Evolutionary conservation across 768 basidiomycete genomes (phyloP), one percentile per base, ranked within the genome.

Genomic region (Xerocomellus intermedius): DNA sequence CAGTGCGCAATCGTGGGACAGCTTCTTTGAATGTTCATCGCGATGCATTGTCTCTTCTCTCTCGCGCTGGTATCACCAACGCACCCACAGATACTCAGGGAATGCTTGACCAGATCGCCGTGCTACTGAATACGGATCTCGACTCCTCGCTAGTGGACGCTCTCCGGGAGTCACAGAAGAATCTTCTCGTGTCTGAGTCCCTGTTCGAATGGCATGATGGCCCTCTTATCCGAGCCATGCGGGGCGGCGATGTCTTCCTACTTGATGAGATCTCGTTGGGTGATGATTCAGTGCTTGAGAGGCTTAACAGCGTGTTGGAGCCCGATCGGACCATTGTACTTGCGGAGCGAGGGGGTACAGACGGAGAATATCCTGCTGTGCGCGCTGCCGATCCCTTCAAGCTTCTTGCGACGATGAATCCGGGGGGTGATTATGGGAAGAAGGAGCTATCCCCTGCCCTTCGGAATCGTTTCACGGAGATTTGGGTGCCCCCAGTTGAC

Each of bases 151-250:
- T 68, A 30, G 69, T 62, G 21, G 44, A 60, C 4, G 69, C 69
- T 24, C 60, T 88, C 9, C 68, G 71, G 39, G 73, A 74, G 4
- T 68, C 81, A 12, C 80, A 76, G 32, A 72, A 68, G 13, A 77
- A 75, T 21, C 64, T 88, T 3, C 68, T 76, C 47, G 75, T 75
- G 26, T 74, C 86, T 0, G 79, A 82, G n/a, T 84, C 90, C 0
- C 83, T 98, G 39, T 98, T 99, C 65, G 91, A 97, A 67, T 99
- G 97, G 97, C 83, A 89, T 57, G 93, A 98, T 64, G 97, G 97
- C 2, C 95, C 97, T n/a, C 81, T 99, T 32, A 83, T 99, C 7
- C 82, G 91, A 60, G 90, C 95, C 2, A 99, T 99, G 97, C 79
- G 78, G 8, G 69, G 69, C 19, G 96, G 95, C 17, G 85, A 89